Base-by-base conservation (phyloP, 1,284 basidiomycete genomes). In the Pseudozyma pruni region DNA sequence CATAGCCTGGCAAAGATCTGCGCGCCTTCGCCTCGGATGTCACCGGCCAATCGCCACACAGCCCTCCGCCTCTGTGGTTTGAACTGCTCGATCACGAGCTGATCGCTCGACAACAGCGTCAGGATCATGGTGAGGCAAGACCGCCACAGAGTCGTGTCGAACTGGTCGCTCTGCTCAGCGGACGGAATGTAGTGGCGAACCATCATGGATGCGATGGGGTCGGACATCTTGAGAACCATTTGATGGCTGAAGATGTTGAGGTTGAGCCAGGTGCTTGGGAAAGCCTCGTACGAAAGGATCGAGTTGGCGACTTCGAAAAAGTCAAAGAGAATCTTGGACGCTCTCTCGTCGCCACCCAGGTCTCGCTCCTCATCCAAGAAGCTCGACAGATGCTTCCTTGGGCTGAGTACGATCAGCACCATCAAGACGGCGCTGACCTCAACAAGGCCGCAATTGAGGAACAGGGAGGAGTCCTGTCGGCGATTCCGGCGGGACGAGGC, bases 31-130 rank as follows among this genome's bases (percentile, higher is more conserved):
- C 93, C 93, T 31, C 95, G 88, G 74, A 97, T 89, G 83, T 98
- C 95, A 16, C 94, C 94, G 3, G 92, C 93, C 14, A 98, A 87
- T 40, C 93, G 89, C 95, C 95, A 98, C 14, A 96, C 92, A 1
- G 94, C 92, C 49, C 94, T 89, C 48, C 94, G 89, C 87, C 93
- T 91, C 90, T 97, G 78, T 1, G 93, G 91, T 78, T 90, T 92
- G 75, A 94, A 93, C 72, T 96, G 92, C 82, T 98, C 95, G 44
- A 98, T 93, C 13, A 93, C 89, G 17, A 98, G 86, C 72, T 95
- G 92, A 47, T 93, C 90, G 8, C 92, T 95, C 3, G 91, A 91
- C 19, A 96, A 85, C 38, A 97, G 85, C 64, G 90, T 90, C 70
- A 97, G 87, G 8, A 96, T 84, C 85, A 94, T 90, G 50, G 88